Percentiles rank a stretch among this genome's conserved stretches.
These are phyloP conservation scores for Linnemannia zychae DNA, from an alignment of 192 early-diverging fungal genomes.

Conservation along the genomic window DNA sequence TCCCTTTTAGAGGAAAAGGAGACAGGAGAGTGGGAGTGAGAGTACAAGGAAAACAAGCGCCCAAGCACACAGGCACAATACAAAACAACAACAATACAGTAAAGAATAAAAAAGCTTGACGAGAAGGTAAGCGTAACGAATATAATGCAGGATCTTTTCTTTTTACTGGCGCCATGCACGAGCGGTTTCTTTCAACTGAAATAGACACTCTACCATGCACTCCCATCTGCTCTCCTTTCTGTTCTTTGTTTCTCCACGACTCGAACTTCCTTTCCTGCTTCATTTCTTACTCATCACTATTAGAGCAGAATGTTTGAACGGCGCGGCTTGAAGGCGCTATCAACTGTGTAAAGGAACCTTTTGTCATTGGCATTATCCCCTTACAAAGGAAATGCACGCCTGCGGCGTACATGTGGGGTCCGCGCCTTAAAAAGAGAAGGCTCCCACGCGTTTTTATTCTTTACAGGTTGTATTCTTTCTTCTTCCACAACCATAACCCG, in stretches of 20 bases:
- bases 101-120: neutral
- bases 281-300: too few species aligned
- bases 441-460: conserved; percentile 5
- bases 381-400: neutral
- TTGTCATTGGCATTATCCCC: too few species aligned
- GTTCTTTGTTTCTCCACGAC: neutral
- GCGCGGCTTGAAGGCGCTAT: too few species aligned
- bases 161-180: neutral
- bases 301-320: too few species aligned
- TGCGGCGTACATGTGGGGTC: neutral
- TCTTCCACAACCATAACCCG: conserved; percentile 6
- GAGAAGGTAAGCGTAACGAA: neutral
- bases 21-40: too few species aligned
- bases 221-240: neutral
- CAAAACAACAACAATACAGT: neutral
- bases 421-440: neutral
- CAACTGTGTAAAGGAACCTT: too few species aligned
- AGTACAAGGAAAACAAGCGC: too few species aligned
- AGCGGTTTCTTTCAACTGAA: neutral
- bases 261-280: neutral
- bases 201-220: neutral
- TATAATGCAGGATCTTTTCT: neutral
- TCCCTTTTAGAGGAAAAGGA: neutral
- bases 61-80: neutral
- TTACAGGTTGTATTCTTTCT: neutral